Evolutionary conservation across 257 asterid species (phyloP).

Genomic region (Prunella vulgaris): DNA sequence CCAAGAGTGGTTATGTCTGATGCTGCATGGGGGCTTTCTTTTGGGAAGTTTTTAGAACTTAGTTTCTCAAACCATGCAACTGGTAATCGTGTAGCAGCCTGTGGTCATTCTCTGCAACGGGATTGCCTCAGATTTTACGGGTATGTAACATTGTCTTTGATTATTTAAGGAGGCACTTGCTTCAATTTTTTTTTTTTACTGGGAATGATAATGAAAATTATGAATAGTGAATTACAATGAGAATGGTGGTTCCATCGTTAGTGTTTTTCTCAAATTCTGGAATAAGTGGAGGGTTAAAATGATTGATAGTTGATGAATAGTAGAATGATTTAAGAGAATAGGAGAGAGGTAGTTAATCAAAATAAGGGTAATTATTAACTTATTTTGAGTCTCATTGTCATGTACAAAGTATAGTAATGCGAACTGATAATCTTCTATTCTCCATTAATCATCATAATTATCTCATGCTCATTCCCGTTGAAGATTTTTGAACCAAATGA

Average conservation of each 20-base stretch:
- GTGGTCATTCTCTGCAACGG: slow-evolving; percentile 2
- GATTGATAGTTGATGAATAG: background rate
- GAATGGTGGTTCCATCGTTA: background rate
- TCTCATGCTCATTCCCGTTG: too few species aligned
- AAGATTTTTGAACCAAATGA: too few species aligned
- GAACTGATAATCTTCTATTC: too few species aligned
- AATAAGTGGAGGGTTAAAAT: too few species aligned
- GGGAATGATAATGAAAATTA: background rate
- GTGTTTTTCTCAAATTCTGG: background rate
- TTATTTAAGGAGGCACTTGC: background rate
- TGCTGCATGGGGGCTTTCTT: background rate
- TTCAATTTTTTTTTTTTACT: background rate
- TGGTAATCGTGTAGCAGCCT: background rate
- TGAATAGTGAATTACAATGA: too few species aligned
- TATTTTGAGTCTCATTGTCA: too few species aligned
- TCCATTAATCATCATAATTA: too few species aligned
- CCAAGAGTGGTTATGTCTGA: background rate
- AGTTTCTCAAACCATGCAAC: background rate
- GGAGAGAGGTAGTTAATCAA: too few species aligned
- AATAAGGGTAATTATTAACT: background rate
- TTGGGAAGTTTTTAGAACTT: background rate
- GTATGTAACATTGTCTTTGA: background rate
- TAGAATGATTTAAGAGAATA: too few species aligned
- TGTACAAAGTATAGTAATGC: too few species aligned
- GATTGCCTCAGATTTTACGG: slow-evolving; percentile 3